Evolutionary conservation across 768 basidiomycete genomes (phyloP), one percentile per base, ranked within the genome.

Genomic region (Phanerochaete carnosa): DNA sequence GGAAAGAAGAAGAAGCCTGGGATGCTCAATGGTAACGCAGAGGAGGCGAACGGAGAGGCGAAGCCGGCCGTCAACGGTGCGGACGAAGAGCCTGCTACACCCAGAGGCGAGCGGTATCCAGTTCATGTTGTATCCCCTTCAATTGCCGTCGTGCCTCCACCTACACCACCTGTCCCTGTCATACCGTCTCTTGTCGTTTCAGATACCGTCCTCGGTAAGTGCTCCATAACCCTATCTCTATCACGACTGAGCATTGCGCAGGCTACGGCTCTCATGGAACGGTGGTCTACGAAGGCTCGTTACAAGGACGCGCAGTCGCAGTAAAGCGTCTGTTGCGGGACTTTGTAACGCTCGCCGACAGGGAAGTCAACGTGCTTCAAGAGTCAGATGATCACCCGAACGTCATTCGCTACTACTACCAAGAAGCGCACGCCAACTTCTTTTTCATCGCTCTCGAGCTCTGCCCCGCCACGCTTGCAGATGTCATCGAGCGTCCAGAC

Each of bases 321-420:
- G 95, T 99, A 59, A 98, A 99, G 73, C 92, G 97, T 0, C 83
- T 99, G 2, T 83, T 98, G 7, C 90, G 89, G 66, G 95, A 98
- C 73, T 98, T 98, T 67, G 93, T 96, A 58, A 96, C 94, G 0
- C 86, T 99, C 37, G 95, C 95, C 7, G 81, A 88, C 3, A 91
- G 95, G 50, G 97, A 99, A 79, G 95, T 98, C 28, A 87, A 87
- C 68, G 86, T 99, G 43, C 82, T 99, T 9, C 95, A 98, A 76
- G 95, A 97, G 72, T 92, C 92, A 50, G 97, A 99, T 78, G 94
- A 96, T 72, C 97, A 99, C 68, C 94, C 94, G 19, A 98, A 99
- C 76, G 97, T 99, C 72, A 95, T 98, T 66, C 89, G 94, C 29
- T 97, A 99, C 72, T 99, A 95, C 74, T 98, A 94, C 75, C 95